A percentile compares a stretch with the other conserved stretches of the same genome.
These are phyloP conservation scores for Beauveria pseudobassiana DNA, from an alignment of 2,329 filamentous ascomycete genomes.

Conservation along the genomic window DNA sequence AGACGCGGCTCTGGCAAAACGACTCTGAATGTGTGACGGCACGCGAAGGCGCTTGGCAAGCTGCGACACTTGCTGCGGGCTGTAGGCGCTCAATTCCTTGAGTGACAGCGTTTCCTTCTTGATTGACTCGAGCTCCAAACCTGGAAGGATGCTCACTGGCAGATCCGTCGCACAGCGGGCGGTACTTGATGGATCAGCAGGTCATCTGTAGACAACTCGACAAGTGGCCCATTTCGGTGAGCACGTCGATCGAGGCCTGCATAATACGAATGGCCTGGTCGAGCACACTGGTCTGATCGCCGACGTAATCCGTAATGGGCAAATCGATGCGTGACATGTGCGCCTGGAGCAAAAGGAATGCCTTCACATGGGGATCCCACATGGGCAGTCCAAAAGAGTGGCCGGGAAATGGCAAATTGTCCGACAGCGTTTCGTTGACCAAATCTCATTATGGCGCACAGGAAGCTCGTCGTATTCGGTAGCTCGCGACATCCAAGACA, in stretches of 20 bases:
- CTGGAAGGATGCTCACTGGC: conserved; percentile 71
- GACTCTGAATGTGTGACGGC: conserved; percentile 31
- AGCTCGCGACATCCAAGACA: conserved; percentile 88
- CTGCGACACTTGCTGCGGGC: conserved; percentile 28
- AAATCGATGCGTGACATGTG: conserved; percentile 90
- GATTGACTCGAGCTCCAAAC: conserved; percentile 44
- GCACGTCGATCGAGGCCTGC: conserved; percentile 87
- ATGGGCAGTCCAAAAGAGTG: conserved; percentile 67
- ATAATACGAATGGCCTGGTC: conserved; percentile 97
- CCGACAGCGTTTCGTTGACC: conserved; percentile 84
- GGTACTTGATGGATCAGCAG: conserved; percentile 83
- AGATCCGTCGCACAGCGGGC: conserved; percentile 84
- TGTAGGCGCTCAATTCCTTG: conserved; percentile 27
- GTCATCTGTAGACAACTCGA: conserved; percentile 74
- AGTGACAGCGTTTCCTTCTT: conserved; percentile 37
- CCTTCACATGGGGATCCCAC: conserved; percentile 98
- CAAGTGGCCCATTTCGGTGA: conserved; percentile 80
- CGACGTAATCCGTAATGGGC: conserved; percentile 94
- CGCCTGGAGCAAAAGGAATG: conserved; percentile 87
- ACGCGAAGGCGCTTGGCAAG: conserved; percentile 47
- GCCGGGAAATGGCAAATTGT: conserved; percentile 62
- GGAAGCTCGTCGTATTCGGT: conserved; percentile 97
- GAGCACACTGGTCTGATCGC: conserved; percentile 81
- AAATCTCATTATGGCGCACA: conserved; percentile 95
- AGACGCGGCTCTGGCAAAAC: conserved; percentile 52